Evolutionary conservation across 345 rosid genomes (phyloP), one percentile per base, ranked within the genome.

Genomic region (Rubroshorea leprosula): DNA sequence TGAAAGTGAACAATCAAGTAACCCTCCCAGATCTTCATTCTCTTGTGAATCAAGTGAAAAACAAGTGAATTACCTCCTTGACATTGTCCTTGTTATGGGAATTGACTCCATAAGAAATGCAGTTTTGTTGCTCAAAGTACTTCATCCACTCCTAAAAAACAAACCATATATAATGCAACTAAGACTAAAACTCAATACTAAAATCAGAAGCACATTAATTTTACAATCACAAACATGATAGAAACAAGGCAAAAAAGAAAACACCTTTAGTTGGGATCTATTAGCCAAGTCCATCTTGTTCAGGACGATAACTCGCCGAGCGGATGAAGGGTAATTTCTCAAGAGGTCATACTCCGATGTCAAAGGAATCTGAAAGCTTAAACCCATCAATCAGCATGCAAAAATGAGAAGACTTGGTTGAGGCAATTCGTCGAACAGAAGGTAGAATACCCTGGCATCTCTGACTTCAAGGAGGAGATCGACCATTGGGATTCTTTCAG

Each of bases 201-300:
- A 8, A 59, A 46, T 15, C 11, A 45, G 27, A 14, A 35, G 16
- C 20, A 5, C 14, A 5, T 23, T 16, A 6, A 23, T 3, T 43
- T 15, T 21, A 31, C 31, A 5, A 22, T 31, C 22, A n/a, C 31
- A 29, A 55, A 14, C 8, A 52, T 23, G 27, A 1, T 9, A 5
- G 5, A 1, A 35, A 35, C 6, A 35, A 35, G 41, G 9, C n/a
- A 35, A 35, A 13, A 18, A 58, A 51, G 11, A 7, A 43, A 13
- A 17, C 49, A 69, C 84, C 84, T 77, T 74, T 48, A 73, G 57
- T 31, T 71, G 74, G n/a, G 76, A 64, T 22, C 70, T 75, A 59
- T 77, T 72, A 11, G 89, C 82, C 1, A 90, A 88, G 74, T 90
- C 97, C 72, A 73, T 54, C 72, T 90, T 87, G 79, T 90, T 90